Evolutionary conservation across 257 asterid species (phyloP).

Genomic region (Ilex asprella): DNA sequence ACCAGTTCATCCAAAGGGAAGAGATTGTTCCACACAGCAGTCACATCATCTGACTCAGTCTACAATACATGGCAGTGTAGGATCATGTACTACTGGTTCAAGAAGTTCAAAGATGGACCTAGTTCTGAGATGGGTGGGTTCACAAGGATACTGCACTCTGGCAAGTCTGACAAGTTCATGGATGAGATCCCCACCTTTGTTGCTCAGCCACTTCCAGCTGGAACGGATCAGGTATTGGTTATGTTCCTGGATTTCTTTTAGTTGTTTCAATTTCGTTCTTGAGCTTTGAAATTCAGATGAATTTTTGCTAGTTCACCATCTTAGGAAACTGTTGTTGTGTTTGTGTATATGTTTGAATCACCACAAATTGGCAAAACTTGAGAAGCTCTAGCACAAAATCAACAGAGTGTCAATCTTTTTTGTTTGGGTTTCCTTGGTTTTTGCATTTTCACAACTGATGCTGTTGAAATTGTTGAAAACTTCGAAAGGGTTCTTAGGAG

Average conservation of each 20-base stretch:
- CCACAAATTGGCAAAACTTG: too few species aligned
- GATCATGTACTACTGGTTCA: conserved; percentile 96
- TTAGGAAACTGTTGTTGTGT: too few species aligned
- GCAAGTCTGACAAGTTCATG: conserved; percentile 69
- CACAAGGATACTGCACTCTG: conserved; percentile 81
- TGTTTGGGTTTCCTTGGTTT: too few species aligned
- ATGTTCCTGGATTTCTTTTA: background rate
- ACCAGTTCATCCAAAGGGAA: conserved; percentile 16
- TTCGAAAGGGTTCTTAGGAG: too few species aligned
- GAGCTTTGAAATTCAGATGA: background rate
- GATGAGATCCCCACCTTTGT: conserved; percentile 93
- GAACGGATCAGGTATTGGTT: conserved; percentile 67
- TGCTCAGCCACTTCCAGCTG: conserved; percentile 87
- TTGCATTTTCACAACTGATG: too few species aligned
- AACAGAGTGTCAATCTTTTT: too few species aligned
- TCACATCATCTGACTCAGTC: conserved; percentile 79
- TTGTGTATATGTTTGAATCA: too few species aligned
- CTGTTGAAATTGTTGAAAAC: too few species aligned
- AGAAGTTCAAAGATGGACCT: conserved; percentile 45
- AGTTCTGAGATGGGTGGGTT: conserved; percentile 90
- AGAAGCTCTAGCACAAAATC: too few species aligned
- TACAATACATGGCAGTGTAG: conserved; percentile 97
- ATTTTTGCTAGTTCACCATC: background rate
- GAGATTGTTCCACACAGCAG: conserved; percentile 87
- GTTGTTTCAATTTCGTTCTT: too few species aligned